A percentile compares a stretch with the other conserved stretches of the same genome.
phyloP scores from a whole-genome alignment of 2,329 filamentous ascomycete genomes.

The Capronia epimyces region DNA sequence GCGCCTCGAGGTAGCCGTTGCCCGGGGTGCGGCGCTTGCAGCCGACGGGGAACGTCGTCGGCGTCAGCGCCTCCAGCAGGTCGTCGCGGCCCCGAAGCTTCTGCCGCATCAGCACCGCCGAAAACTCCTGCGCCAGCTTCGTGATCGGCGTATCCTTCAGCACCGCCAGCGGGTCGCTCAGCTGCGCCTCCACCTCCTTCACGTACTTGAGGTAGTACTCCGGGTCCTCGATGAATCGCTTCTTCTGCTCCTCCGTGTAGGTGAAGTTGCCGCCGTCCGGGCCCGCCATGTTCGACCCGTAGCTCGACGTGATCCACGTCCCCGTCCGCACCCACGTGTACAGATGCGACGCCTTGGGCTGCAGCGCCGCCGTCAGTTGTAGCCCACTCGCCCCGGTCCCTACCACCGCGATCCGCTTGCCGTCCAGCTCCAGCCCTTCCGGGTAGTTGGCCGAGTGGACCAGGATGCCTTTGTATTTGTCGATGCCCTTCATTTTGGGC shows the following conservation, averaged over 20 bases:
- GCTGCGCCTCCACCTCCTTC: conserved; percentile 16
- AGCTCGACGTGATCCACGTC: conserved; percentile 31
- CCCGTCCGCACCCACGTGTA: conserved; percentile 31
- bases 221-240: conserved; percentile 17
- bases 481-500: conserved; percentile 35
- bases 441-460: conserved; percentile 34
- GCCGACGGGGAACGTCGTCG: conserved; percentile 39
- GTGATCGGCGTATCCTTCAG: no score
- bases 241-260: conserved; percentile 21
- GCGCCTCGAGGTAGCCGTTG: conserved; percentile 14
- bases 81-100: conserved; percentile 33
- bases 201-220: conserved; percentile 20
- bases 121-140: conserved; percentile 1
- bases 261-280: conserved; percentile 10
- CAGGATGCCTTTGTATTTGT: conserved; percentile 34
- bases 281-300: conserved; percentile 23
- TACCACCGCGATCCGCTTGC: conserved; percentile 29
- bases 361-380: conserved; percentile 35
- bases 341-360: conserved; percentile 29
- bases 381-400: conserved; percentile 29
- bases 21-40: conserved; percentile 37
- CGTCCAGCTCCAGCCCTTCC: conserved; percentile 27
- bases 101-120: conserved; percentile 12
- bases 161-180: conserved; percentile 1
- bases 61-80: conserved; percentile 43